Conservation (phyloP, 257 asterid genomes). For the Solanum chmielewskii region DNA sequence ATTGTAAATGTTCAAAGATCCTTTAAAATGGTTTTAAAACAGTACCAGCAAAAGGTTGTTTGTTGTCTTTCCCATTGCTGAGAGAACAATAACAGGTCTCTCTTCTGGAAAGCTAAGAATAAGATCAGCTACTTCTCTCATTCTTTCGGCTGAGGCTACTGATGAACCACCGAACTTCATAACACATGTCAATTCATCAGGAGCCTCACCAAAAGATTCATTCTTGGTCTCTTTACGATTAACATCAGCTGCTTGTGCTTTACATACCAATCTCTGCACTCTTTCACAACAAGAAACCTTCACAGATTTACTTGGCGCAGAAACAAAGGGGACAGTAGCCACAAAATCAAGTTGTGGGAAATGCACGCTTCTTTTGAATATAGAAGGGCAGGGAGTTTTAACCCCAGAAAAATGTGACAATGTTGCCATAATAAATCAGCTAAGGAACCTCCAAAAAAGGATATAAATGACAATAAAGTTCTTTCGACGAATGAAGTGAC, state of each 20-base stretch:
- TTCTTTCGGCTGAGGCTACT: conserved; percentile 58
- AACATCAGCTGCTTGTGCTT: conserved; percentile 20
- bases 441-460: not conserved
- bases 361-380: conserved; percentile 10
- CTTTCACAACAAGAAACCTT: conserved; percentile 10
- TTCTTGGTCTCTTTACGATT: conserved; percentile 17
- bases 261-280: conserved; percentile 18
- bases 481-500: not conserved
- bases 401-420: conserved; percentile 39
- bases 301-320: conserved; percentile 8
- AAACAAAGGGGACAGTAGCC: conserved; percentile 4
- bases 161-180: conserved; percentile 94
- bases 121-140: conserved; percentile 64
- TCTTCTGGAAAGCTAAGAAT: conserved; percentile 71
- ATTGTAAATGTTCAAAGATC: not conserved
- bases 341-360: conserved; percentile 15
- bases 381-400: conserved; percentile 18
- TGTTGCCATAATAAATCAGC: conserved; percentile 23
- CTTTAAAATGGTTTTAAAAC: too few relatives aligned
- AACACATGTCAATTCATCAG: conserved; percentile 32
- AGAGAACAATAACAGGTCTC: conserved; percentile 69
- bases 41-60: conserved; percentile 52
- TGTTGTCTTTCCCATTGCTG: conserved; percentile 88
- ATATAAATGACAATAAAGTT: not conserved
- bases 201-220: conserved; percentile 15